Evolutionary conservation across 2,329 filamentous ascomycete genomes (phyloP).

Genomic region (Ophiostoma perfectum): DNA sequence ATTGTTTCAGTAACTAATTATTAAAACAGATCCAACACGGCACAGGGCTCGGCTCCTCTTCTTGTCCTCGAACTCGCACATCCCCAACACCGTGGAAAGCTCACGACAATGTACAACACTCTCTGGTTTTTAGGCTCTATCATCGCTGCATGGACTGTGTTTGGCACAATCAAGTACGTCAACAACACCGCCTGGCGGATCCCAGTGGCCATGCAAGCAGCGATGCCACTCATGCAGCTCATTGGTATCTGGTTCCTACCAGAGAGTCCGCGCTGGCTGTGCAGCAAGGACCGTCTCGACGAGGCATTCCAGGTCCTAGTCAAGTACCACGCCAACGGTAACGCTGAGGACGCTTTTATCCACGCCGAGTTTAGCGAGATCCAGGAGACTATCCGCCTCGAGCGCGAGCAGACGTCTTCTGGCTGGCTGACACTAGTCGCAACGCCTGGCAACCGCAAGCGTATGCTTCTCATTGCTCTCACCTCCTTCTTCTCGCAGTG

Average conservation of each 20-base stretch:
- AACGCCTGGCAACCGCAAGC: slow-evolving; percentile 25
- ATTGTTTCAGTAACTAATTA: no score
- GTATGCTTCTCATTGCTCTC: slow-evolving; percentile 24
- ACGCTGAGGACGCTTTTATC: slow-evolving; percentile 45
- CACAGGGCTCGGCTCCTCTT: slow-evolving; percentile 2
- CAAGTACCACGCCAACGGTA: slow-evolving; percentile 25
- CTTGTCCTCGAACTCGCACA: slow-evolving; percentile 58
- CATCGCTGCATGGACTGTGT: slow-evolving; percentile 67
- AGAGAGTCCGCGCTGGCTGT: slow-evolving; percentile 23
- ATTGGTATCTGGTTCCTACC: slow-evolving; percentile 22
- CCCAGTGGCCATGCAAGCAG: slow-evolving; percentile 42
- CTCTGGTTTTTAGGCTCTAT: slow-evolving; percentile 75
- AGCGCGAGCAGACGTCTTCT: slow-evolving; percentile 46
- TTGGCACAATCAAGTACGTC: slow-evolving; percentile 43
- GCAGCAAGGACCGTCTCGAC: slow-evolving; percentile 29
- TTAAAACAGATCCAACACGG: not conserved
- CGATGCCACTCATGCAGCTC: slow-evolving; percentile 22
- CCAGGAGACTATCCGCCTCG: slow-evolving; percentile 48
- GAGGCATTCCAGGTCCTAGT: slow-evolving; percentile 37
- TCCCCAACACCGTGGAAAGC: slow-evolving; percentile 67
- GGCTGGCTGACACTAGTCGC: slow-evolving; percentile 49
- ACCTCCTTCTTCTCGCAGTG: slow-evolving; percentile 25
- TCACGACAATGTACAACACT: slow-evolving; percentile 75
- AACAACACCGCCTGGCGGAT: slow-evolving; percentile 32
- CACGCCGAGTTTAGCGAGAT: slow-evolving; percentile 58